Base-by-base conservation (phyloP, 1,284 basidiomycete genomes). In the Cutaneotrichosporon sp. region DNA sequence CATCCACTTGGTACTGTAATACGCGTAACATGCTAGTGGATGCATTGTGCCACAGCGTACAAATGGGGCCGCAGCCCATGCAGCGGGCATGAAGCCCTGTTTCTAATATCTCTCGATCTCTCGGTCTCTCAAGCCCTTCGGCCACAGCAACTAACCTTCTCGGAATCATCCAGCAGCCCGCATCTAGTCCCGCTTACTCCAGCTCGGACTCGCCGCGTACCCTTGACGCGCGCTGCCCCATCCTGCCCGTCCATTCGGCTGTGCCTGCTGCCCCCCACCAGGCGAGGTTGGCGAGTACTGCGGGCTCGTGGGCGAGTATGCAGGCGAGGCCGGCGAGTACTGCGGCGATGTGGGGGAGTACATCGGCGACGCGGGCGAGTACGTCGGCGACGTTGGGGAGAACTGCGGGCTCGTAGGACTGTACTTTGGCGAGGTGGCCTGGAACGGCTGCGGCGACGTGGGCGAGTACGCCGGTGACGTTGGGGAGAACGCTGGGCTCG, bases 381-480 rank as follows among this genome's bases (percentile, higher is more conserved):
- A 90, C 67, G 85, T 85, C 3, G 88, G 89, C 32, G 86, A 89
- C 7, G 88, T 82, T 0, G 89, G 89, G 78, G 86, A 83, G 54
- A 87, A 84, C 17, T 81, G 81, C 22, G 53, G 86, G 82, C 81
- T 65, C 3, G 70, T 64, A 0, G 73, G 70, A 31, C 29, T 10
- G 72, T 90, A 90, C 67, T 85, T 85, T 3, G 88, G 89, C 32
- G 87, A 89, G 6, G 88, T 82, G 0, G 89, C 87, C 25, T 87
- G 89, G 79, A 87, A 83, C 54, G 88, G 84, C 17, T 81, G 81
- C 22, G 53, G 86, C 82, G 81, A 65, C 3, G 70, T 65, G 0
- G 73, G 71, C 8, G 64, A 66, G 52, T 67, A 69, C 14, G 60
- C 55, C 2, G 66, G 63, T 82, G 83, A 86, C 57, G 86, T 85